Conservation (phyloP, 345 rosid genomes). For the Corchorus capsularis region DNA sequence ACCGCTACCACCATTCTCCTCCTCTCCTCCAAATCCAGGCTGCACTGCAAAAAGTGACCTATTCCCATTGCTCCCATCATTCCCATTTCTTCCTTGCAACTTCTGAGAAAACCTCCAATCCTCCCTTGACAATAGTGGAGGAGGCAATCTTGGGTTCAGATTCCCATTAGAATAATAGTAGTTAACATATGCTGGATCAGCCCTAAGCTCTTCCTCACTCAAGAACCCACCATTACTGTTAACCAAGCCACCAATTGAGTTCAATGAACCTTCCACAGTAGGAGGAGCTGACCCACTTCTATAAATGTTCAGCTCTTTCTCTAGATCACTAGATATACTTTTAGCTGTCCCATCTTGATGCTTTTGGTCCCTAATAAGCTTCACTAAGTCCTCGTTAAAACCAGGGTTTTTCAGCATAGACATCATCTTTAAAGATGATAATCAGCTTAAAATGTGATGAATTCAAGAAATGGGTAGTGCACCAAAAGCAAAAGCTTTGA, state of each 20-base stretch:
- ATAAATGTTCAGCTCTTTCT: slow-evolving; percentile 63
- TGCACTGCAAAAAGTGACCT: slow-evolving; percentile 68
- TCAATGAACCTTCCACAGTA: slow-evolving; percentile 80
- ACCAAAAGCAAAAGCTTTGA: slow-evolving; percentile 2
- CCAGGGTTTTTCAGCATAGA: slow-evolving; percentile 51
- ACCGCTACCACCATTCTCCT: slow-evolving; percentile 42
- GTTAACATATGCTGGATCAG: slow-evolving; percentile 74
- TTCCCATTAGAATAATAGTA: slow-evolving; percentile 78
- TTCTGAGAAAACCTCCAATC: slow-evolving; percentile 80
- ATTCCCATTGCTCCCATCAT: slow-evolving; percentile 34
- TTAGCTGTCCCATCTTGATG: slow-evolving; percentile 33
- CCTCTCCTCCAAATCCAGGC: slow-evolving; percentile 66
- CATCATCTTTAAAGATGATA: slow-evolving; percentile 46
- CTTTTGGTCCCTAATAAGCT: slow-evolving; percentile 55
- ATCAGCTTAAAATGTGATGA: slow-evolving; percentile 22
- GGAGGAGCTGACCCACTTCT: slow-evolving; percentile 98
- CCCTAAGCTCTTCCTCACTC: slow-evolving; percentile 76
- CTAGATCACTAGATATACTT: slow-evolving; percentile 48
- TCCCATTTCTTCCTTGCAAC: slow-evolving; percentile 47
- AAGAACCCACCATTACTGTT: slow-evolving; percentile 46
- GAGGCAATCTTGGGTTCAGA: slow-evolving; percentile 89
- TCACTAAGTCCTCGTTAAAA: slow-evolving; percentile 45
- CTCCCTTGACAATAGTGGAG: slow-evolving; percentile 81
- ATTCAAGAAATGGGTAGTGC: slow-evolving; percentile 12
- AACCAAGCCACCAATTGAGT: slow-evolving; percentile 68